These are phyloP conservation scores for Agapanthus africanus DNA, from an alignment of 106 monocot genomes.

Conservation along the genomic window DNA sequence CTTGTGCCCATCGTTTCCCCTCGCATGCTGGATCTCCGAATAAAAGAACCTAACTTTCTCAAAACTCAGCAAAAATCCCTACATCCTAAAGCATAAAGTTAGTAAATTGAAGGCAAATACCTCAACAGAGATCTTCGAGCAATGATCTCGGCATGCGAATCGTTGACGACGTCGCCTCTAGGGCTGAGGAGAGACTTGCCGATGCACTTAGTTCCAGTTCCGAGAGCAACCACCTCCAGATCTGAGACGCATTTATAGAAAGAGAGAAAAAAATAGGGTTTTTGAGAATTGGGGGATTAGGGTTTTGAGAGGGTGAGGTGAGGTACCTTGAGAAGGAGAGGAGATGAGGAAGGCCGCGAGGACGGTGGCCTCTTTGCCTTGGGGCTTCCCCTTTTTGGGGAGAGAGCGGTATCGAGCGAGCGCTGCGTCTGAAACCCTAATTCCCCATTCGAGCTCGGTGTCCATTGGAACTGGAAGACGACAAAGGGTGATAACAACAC, in stretches of 20 bases:
- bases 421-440: conserved; percentile 33
- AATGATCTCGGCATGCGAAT: conserved; percentile 87
- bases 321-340: conserved; percentile 44
- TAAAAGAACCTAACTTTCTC: conserved; percentile 55
- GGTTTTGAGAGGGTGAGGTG: not conserved
- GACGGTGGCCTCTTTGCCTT: conserved; percentile 78
- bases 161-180: conserved; percentile 76
- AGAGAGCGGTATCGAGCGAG: conserved; percentile 55
- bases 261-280: not conserved
- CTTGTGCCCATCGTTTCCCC: not conserved
- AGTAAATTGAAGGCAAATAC: conserved; percentile 8
- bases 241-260: conserved; percentile 6
- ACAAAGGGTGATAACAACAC: not conserved
- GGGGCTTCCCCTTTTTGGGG: conserved; percentile 96
- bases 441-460: conserved; percentile 33
- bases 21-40: conserved; percentile 47
- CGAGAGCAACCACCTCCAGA: conserved; percentile 67
- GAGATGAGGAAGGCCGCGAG: conserved; percentile 84
- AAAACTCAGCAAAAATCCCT: no score
- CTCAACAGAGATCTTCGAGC: conserved; percentile 65
- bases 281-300: not conserved
- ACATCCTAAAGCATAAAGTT: no score
- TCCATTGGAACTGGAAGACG: conserved; percentile 9
- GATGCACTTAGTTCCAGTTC: conserved; percentile 89
- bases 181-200: conserved; percentile 61